Evolutionary conservation across 306 rosid species (phyloP), one percentile per base, ranked within the genome.

Genomic region (Biancaea sappan): DNA sequence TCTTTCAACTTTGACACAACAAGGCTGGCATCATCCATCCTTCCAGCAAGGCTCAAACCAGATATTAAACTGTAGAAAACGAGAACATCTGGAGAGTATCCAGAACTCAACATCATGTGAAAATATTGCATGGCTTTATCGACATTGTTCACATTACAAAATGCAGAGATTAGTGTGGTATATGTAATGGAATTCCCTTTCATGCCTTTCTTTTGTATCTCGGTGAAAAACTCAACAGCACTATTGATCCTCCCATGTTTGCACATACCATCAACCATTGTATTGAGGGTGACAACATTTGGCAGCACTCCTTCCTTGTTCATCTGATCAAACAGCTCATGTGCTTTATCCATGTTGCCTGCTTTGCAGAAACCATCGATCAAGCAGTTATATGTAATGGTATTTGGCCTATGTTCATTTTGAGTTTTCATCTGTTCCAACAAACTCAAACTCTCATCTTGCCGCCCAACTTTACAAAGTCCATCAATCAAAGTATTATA

Each of bases 391-490:
- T 83, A 93, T 8, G 97, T 89, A 41, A 82, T 78, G 0, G 84
- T 66, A 65, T 81, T 84, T 6, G 94, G 97, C 21, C 72, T 79
- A 67, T 76, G 79, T 15, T 57, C 75, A 12, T 62, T 38, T 34
- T 75, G 65, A 4, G 31, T 79, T 85, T 82, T 84, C 97, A 94
- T 94, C 77, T 69, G 79, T 76, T 87, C 84, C 86, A 91, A 80
- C 86, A 93, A 71, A 29, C 35, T 71, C 81, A 85, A 52, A 31
- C 92, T 89, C 52, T 93, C 92, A 68, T 93, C 97, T 37, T 83
- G 96, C 85, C 90, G 87, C 58, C 97, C 97, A 50, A 86, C 96
- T 80, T 89, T 91, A 80, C 93, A 91, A 18, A 91, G 96, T 44
- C 96, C 97, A 66, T 89, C 89, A 69, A 94, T 88, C 86, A 91